Percentiles rank a stretch among this genome's conserved stretches.
Conservation (phyloP, 441 rosid genomes). For the Sinapis alba region DNA sequence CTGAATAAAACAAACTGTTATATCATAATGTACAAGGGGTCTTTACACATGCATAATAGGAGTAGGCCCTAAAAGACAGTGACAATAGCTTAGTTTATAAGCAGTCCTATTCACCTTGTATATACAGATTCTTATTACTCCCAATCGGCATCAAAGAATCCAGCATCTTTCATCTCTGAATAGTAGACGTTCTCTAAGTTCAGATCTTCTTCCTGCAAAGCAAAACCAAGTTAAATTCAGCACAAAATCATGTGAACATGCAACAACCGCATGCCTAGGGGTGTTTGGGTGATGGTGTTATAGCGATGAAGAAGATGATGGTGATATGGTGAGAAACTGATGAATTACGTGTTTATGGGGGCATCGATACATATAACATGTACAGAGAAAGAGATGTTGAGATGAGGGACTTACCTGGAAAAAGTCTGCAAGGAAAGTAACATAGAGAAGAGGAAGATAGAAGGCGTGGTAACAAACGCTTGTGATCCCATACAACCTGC, state of each 20-base stretch:
- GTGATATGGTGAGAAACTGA: background rate
- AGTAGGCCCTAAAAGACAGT: background rate
- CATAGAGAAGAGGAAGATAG: constrained; percentile 79
- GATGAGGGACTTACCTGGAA: constrained; percentile 62
- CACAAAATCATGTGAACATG: constrained; percentile 14
- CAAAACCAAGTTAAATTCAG: constrained; percentile 5
- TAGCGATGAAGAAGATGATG: background rate
- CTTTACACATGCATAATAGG: background rate
- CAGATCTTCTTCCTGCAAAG: constrained; percentile 76
- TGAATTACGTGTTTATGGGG: background rate
- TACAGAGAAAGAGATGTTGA: background rate
- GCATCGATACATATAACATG: background rate
- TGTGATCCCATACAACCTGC: constrained; percentile 74
- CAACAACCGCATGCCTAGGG: background rate
- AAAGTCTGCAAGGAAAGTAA: constrained; percentile 85
- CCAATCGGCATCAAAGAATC: constrained; percentile 90
- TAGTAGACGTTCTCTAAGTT: constrained; percentile 78
- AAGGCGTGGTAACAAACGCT: constrained; percentile 83
- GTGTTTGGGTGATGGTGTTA: background rate
- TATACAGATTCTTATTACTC: constrained; percentile 41
- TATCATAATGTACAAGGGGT: constrained; percentile 20
- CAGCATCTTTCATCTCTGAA: constrained; percentile 96
- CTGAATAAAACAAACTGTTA: background rate
- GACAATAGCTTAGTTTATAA: background rate
- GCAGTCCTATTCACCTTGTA: constrained; percentile 15